Conservation (phyloP, 1,284 basidiomycete genomes). For the Phylloboletellus chloephorus region DNA sequence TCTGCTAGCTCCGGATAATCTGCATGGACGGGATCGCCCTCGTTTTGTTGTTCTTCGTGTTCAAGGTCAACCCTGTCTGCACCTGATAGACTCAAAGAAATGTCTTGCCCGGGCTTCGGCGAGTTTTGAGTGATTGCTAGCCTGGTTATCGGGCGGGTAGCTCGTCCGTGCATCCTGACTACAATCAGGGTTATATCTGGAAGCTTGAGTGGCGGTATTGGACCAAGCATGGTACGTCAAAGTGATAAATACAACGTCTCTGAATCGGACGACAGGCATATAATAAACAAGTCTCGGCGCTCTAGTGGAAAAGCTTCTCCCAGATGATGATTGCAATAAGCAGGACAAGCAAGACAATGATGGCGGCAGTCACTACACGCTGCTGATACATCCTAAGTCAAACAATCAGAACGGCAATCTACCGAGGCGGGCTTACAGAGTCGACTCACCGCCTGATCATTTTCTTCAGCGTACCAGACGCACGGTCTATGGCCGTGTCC, state of each 20-base stretch:
- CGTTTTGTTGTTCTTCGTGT: too few species aligned
- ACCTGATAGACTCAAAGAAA: too few species aligned
- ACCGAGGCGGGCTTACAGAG: slow-evolving; percentile 4
- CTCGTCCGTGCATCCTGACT: too few species aligned
- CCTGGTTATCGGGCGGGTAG: too few species aligned
- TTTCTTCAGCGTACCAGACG: slow-evolving; percentile 67
- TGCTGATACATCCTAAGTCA: slow-evolving; percentile 74
- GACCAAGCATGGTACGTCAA: slow-evolving; percentile 17
- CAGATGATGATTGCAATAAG: slow-evolving; percentile 69
- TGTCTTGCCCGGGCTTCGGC: too few species aligned
- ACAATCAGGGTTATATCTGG: too few species aligned
- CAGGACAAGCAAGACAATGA: slow-evolving; percentile 63
- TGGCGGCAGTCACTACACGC: slow-evolving; percentile 63
- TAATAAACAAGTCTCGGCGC: slow-evolving; percentile 12
- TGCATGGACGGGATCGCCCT: too few species aligned
- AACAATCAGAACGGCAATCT: slow-evolving; percentile 20
- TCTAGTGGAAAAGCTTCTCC: slow-evolving; percentile 54
- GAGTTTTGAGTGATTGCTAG: too few species aligned
- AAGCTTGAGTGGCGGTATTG: slow-evolving; percentile 1
- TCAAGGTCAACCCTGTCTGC: too few species aligned
- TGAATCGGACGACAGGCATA: slow-evolving; percentile 8
- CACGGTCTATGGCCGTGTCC: slow-evolving; percentile 66
- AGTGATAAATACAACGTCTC: slow-evolving; percentile 31
- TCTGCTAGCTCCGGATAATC: too few species aligned
- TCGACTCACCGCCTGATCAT: slow-evolving; percentile 67